Evolutionary conservation across 768 basidiomycete species (phyloP).

Genomic region (Auricularia cornea): DNA sequence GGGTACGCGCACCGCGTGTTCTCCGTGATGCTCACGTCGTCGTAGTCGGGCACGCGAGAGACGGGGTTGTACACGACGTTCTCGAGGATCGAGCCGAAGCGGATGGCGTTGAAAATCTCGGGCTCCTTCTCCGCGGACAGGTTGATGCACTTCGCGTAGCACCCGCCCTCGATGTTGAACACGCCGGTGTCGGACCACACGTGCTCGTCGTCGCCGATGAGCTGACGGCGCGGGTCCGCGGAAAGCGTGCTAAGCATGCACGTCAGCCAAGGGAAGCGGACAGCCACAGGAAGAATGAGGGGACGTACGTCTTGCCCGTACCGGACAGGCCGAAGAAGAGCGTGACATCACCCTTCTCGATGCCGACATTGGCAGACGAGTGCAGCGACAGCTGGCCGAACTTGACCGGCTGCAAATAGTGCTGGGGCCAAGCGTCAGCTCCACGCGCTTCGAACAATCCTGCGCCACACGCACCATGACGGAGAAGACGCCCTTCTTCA

Average conservation of each 20-base stretch:
- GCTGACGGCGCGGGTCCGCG: conserved; percentile 84
- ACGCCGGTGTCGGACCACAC: conserved; percentile 99
- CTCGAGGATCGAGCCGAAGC: conserved; percentile 94
- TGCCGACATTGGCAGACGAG: conserved; percentile 95
- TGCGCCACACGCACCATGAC: conserved; percentile 67
- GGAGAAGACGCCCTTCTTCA: conserved; percentile 99
- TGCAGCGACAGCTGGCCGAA: conserved; percentile 97
- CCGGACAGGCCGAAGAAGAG: conserved; percentile 99
- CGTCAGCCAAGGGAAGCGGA: neutral
- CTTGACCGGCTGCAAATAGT: conserved; percentile 98
- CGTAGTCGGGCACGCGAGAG: conserved; percentile 82
- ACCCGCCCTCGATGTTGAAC: conserved; percentile 99
- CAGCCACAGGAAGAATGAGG: neutral
- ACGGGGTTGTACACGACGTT: conserved; percentile 94
- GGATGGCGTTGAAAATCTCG: conserved; percentile 92
- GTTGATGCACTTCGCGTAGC: conserved; percentile 98
- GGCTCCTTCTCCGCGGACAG: conserved; percentile 96
- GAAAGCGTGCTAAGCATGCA: conserved; percentile 63
- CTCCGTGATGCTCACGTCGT: conserved; percentile 94
- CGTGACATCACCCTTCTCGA: conserved; percentile 82
- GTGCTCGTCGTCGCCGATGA: conserved; percentile 99
- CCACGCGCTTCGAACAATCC: too few relatives aligned
- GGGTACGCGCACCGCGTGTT: conserved; percentile 99
- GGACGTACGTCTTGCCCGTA: conserved; percentile 81
- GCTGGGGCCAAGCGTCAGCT: conserved; percentile 33